phyloP scores from a whole-genome alignment of 2,329 filamentous ascomycete species.

The Pseudogymnoascus sp. region DNA sequence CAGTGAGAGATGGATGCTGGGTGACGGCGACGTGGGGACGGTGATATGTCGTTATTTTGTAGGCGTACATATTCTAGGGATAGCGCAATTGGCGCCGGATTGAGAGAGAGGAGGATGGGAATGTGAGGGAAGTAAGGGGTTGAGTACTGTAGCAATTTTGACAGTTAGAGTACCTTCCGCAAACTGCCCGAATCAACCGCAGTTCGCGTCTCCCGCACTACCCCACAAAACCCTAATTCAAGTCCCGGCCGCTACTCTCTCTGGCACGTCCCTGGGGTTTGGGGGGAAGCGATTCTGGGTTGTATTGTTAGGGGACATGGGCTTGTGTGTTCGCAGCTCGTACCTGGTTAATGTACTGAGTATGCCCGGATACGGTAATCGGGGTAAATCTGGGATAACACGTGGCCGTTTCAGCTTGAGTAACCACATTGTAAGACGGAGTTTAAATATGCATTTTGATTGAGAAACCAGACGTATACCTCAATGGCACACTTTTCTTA shows the following conservation, averaged over 20 bases:
- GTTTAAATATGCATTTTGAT: neutral
- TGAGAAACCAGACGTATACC: neutral
- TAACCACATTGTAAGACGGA: neutral
- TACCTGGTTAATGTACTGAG: neutral
- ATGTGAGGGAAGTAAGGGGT: too few relatives aligned
- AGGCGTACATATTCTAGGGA: too few relatives aligned
- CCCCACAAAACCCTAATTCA: neutral
- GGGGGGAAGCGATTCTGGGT: neutral
- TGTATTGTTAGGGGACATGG: neutral
- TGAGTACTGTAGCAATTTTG: too few relatives aligned
- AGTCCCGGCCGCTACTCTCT: neutral
- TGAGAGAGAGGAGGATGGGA: too few relatives aligned
- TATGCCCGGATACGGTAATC: neutral
- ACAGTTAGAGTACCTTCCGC: too few relatives aligned
- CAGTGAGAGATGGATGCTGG: neutral
- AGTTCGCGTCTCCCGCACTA: neutral
- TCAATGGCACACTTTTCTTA: neutral
- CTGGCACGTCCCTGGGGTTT: neutral
- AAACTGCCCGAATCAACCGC: too few relatives aligned
- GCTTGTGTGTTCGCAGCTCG: neutral
- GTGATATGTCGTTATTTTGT: too few relatives aligned
- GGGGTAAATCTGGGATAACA: neutral
- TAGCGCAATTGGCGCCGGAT: too few relatives aligned
- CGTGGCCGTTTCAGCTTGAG: neutral
- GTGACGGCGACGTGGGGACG: too few relatives aligned